Evolutionary conservation across 2,329 filamentous ascomycete species (phyloP).

Genomic region (Aureobasidium uvarum): DNA sequence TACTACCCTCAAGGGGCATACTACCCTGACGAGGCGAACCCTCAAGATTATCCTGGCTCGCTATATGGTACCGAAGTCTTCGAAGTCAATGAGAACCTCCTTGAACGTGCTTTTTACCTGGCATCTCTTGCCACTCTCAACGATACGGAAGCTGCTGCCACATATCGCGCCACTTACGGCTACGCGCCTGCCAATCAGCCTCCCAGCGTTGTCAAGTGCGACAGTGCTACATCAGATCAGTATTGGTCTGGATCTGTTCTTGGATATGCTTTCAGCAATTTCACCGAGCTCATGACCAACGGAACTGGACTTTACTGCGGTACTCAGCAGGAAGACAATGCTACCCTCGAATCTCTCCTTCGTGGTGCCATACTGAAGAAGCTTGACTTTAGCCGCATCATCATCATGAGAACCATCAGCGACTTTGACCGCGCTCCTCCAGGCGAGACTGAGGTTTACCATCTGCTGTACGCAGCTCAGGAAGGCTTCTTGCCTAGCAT

Average conservation of each 20-base stretch:
- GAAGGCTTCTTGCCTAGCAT: slow-evolving; percentile 63
- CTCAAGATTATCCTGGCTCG: slow-evolving; percentile 29
- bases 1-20: slow-evolving; percentile 33
- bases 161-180: slow-evolving; percentile 37
- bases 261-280: slow-evolving; percentile 36
- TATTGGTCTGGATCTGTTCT: slow-evolving; percentile 37
- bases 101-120: slow-evolving; percentile 33
- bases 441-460: slow-evolving; percentile 54
- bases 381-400: slow-evolving; percentile 40
- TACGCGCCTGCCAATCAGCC: slow-evolving; percentile 34
- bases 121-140: slow-evolving; percentile 34
- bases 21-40: slow-evolving; percentile 30
- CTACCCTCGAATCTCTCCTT: slow-evolving; percentile 38
- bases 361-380: slow-evolving; percentile 34
- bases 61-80: slow-evolving; percentile 42
- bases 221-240: slow-evolving; percentile 37
- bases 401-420: slow-evolving; percentile 50
- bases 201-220: slow-evolving; percentile 37
- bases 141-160: slow-evolving; percentile 35
- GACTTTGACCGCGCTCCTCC: slow-evolving; percentile 70
- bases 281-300: slow-evolving; percentile 38
- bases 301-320: slow-evolving; percentile 41
- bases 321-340: slow-evolving; percentile 42
- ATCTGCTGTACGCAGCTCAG: slow-evolving; percentile 60
- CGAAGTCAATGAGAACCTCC: slow-evolving; percentile 39